Conservation (phyloP, 148 eudicot genomes). For the Cornus florida region DNA sequence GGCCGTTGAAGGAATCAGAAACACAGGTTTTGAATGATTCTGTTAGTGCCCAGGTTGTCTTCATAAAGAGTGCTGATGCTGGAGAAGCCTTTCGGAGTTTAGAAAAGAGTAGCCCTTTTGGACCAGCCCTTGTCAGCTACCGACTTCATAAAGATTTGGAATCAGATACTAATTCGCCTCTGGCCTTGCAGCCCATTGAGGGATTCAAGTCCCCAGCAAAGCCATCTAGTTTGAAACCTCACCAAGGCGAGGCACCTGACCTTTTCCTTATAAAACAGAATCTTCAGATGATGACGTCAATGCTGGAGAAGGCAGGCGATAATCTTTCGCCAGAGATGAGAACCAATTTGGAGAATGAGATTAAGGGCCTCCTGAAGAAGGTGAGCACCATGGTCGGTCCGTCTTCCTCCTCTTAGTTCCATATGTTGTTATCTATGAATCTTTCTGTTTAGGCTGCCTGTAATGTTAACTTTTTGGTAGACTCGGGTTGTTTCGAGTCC, state of each 20-base stretch:
- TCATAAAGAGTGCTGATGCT: conserved; percentile 27
- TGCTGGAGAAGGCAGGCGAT: conserved; percentile 73
- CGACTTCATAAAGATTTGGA: conserved; percentile 11
- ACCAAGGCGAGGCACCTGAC: conserved; percentile 35
- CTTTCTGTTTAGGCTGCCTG: background rate
- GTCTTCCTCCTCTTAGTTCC: conserved; percentile 37
- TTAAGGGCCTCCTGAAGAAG: conserved; percentile 63
- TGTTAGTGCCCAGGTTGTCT: conserved; percentile 26
- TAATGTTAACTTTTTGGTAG: background rate
- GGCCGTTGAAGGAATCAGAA: conserved; percentile 36
- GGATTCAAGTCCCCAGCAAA: conserved; percentile 14
- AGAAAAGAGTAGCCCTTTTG: conserved; percentile 41
- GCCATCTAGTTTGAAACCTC: conserved; percentile 22
- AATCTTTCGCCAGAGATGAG: conserved; percentile 60
- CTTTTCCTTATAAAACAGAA: conserved; percentile 51
- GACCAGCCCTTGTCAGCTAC: conserved; percentile 30
- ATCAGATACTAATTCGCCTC: background rate
- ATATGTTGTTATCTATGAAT: background rate
- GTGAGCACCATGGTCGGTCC: conserved; percentile 54
- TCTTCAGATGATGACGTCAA: conserved; percentile 69
- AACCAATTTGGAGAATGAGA: conserved; percentile 59
- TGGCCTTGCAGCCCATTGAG: conserved; percentile 6
- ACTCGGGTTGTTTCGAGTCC: background rate
- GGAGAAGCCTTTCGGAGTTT: conserved; percentile 30
- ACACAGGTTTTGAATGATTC: conserved; percentile 25